Evolutionary conservation across 495 filamentous ascomycete genomes (phyloP), one percentile per base, ranked within the genome.

Genomic region (Aspergillus funiculosus): DNA sequence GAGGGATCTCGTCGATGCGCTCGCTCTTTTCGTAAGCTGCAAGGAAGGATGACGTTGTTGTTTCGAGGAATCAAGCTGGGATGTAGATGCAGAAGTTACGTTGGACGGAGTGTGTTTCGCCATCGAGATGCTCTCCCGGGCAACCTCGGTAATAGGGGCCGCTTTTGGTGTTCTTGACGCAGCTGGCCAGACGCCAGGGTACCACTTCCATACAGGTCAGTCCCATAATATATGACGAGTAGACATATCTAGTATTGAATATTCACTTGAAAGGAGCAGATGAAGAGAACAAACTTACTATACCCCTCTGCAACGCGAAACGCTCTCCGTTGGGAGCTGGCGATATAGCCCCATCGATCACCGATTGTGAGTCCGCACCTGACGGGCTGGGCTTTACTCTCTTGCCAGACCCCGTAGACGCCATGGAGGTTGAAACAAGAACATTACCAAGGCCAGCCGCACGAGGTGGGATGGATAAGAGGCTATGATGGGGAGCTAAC

Each of bases 61-160:
- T 40, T 51, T 67, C 5, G 58, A 29, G 11, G 47, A 51, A 29
- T 63, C 53, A 24, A 64, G 53, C 6, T 60, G 53, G 44, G 61
- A 60, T 26, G 57, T 55, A 18, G 69, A 63, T 26, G 57, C 56
- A 20, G 65, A 63, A 5, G 63, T 51, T 20, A 61, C 28, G 57
- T 72, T 63, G 46, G 71, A 66, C 49, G 63, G 63, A 56, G 62
- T 62, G 60, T 72, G 62, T 52, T 70, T 61, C 43, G 75, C 66
- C 51, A 76, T 83, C 43, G 82, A 74, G 25, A 89, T 86, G 40
- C 81, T 86, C 67, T 90, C 85, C 60, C 80, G 81, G 44, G 82
- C 85, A 60, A 88, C 77, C 64, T 86, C 77, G 37, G 81, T 88
- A 40, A 85, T 81, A 35, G 85, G 76, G 27, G 74, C 70, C 19